Conservation (phyloP, 805 yeast species). For the Candida golubevii region DNA sequence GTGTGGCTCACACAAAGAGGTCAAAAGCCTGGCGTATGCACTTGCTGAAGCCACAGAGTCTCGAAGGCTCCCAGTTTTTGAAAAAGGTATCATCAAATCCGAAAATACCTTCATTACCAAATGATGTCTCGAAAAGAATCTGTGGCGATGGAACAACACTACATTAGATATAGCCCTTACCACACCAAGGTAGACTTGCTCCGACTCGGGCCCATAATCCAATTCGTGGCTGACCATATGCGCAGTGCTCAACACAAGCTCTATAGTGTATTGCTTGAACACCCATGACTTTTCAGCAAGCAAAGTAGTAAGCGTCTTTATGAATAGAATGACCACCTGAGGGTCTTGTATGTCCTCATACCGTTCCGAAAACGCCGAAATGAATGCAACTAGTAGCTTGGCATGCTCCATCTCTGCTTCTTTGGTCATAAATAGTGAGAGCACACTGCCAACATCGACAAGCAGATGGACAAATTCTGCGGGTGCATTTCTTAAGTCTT, state of each 20-base stretch:
- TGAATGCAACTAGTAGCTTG: slow-evolving; percentile 22
- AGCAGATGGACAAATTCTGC: slow-evolving; percentile 11
- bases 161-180: slow-evolving; percentile 55
- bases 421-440: slow-evolving; percentile 15
- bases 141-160: slow-evolving; percentile 62
- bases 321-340: slow-evolving; percentile 9
- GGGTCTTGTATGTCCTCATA: slow-evolving; percentile 4
- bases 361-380: slow-evolving; percentile 22
- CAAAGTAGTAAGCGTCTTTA: slow-evolving; percentile 32
- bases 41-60: slow-evolving; percentile 27
- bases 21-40: slow-evolving; percentile 53
- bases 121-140: slow-evolving; percentile 72
- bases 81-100: slow-evolving; percentile 46
- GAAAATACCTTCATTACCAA: slow-evolving; percentile 48
- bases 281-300: slow-evolving; percentile 52
- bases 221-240: slow-evolving; percentile 13
- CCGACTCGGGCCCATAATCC: slow-evolving; percentile 1
- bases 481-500: slow-evolving; percentile 17
- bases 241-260: slow-evolving; percentile 44
- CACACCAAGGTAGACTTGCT: slow-evolving; percentile 29
- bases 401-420: slow-evolving; percentile 7
- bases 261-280: slow-evolving; percentile 63
- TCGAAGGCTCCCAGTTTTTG: slow-evolving; percentile 7
- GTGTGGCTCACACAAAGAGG: slow-evolving; percentile 72
- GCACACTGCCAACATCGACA: slow-evolving; percentile 19